These are phyloP conservation scores for Aspergillus funiculosus DNA, from an alignment of 495 filamentous ascomycete species.

Conservation along the genomic window DNA sequence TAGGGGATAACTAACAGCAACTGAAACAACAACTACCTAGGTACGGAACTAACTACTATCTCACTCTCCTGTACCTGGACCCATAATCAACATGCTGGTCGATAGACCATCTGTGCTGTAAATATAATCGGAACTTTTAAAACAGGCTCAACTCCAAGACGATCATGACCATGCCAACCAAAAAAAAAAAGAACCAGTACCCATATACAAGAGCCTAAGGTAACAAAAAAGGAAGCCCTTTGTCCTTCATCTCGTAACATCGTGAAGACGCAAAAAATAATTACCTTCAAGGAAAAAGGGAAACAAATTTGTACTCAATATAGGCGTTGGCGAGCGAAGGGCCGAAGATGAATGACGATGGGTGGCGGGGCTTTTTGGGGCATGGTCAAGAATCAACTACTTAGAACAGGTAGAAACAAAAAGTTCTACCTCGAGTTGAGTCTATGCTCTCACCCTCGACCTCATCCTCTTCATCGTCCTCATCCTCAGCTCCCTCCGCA, in stretches of 20 bases:
- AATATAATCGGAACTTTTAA: constrained; percentile 4
- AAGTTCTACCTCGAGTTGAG: background rate
- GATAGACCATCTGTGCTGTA: constrained; percentile 15
- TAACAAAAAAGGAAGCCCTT: background rate
- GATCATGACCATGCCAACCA: constrained; percentile 17
- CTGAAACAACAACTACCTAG: too few species aligned
- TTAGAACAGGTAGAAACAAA: background rate
- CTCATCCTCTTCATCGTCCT: constrained; percentile 52
- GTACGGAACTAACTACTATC: background rate
- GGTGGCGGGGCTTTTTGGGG: background rate
- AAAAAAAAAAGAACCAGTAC: constrained; percentile 6
- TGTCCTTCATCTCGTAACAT: constrained; percentile 12
- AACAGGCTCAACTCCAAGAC: constrained; percentile 14
- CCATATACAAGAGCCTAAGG: constrained; percentile 4
- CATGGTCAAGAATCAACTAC: background rate
- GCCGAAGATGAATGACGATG: constrained; percentile 1
- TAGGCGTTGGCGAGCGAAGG: constrained; percentile 1
- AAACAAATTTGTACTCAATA: background rate
- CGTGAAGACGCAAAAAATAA: constrained; percentile 7
- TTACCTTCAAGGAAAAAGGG: background rate
- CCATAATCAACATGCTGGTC: constrained; percentile 4
- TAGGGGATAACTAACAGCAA: too few species aligned
- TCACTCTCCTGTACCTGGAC: background rate
- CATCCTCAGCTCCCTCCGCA: constrained; percentile 40
- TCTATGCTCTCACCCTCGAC: background rate